Evolutionary conservation across 2,329 filamentous ascomycete species (phyloP).

Genomic region (Fusarium phyllophilum): DNA sequence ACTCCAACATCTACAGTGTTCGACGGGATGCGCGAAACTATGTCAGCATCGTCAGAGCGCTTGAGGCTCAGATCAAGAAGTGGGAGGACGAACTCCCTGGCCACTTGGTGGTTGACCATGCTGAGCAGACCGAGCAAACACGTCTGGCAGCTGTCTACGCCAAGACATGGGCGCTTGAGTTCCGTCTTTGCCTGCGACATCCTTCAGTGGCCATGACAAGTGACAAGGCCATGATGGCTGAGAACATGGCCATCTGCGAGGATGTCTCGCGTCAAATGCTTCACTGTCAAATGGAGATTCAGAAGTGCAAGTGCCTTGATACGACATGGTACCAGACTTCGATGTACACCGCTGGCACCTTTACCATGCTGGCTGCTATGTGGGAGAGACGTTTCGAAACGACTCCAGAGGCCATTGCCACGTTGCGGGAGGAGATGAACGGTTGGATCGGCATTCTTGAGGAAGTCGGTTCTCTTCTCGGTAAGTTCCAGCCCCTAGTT

Average conservation of each 20-base stretch:
- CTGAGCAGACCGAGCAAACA: constrained; percentile 53
- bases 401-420: constrained; percentile 65
- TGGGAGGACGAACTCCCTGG: constrained; percentile 74
- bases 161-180: constrained; percentile 65
- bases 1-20: constrained; percentile 79
- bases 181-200: constrained; percentile 69
- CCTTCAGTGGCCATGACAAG: constrained; percentile 67
- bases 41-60: constrained; percentile 66
- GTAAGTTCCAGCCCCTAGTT: constrained; percentile 56
- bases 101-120: constrained; percentile 62
- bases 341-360: constrained; percentile 77
- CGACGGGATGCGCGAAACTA: constrained; percentile 72
- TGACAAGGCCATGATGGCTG: constrained; percentile 65
- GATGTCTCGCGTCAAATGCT: constrained; percentile 73
- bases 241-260: constrained; percentile 73
- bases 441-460: constrained; percentile 74
- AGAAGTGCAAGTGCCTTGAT: constrained; percentile 74
- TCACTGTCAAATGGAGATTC: constrained; percentile 66
- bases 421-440: constrained; percentile 74
- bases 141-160: constrained; percentile 65
- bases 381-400: constrained; percentile 73
- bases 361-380: constrained; percentile 75
- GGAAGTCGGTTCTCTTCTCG: constrained; percentile 73
- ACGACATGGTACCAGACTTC: constrained; percentile 82
- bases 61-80: constrained; percentile 71